Conservation (phyloP, 805 yeast species). For the Lipomyces orientalis region DNA sequence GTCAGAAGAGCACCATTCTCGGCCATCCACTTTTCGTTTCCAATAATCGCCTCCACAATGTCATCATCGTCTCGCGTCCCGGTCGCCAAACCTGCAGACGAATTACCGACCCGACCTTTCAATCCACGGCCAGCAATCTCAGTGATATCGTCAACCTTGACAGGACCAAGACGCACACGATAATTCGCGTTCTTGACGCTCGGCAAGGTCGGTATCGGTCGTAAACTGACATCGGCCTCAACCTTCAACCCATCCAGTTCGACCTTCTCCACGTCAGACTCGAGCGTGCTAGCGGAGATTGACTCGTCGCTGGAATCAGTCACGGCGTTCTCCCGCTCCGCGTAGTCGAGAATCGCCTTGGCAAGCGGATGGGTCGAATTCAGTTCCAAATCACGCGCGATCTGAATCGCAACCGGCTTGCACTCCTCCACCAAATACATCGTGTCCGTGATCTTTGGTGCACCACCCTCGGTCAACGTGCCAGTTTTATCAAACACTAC, state of each 20-base stretch:
- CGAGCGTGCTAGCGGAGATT: background rate
- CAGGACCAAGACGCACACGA: conserved; percentile 31
- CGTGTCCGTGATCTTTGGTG: conserved; percentile 60
- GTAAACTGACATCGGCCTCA: conserved; percentile 2
- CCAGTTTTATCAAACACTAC: conserved; percentile 83
- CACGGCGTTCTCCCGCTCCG: conserved; percentile 39
- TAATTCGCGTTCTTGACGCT: conserved; percentile 1
- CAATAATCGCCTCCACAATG: conserved; percentile 46
- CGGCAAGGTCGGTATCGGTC: background rate
- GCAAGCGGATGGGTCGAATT: conserved; percentile 75
- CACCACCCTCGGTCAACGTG: conserved; percentile 70
- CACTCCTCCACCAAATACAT: conserved; percentile 38
- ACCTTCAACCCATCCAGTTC: background rate
- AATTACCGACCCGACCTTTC: conserved; percentile 49
- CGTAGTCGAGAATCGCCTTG: conserved; percentile 57
- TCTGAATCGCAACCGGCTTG: conserved; percentile 51
- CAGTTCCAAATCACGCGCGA: conserved; percentile 63
- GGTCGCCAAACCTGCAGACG: conserved; percentile 35
- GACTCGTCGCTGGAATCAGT: background rate
- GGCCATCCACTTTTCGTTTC: conserved; percentile 64
- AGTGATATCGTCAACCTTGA: conserved; percentile 54
- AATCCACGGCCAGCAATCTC: conserved; percentile 69
- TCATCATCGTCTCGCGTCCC: conserved; percentile 22
- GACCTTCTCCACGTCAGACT: conserved; percentile 1
- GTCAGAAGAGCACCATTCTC: conserved; percentile 54